Conservation (phyloP, 306 rosid genomes). For the Morella rubra region DNA sequence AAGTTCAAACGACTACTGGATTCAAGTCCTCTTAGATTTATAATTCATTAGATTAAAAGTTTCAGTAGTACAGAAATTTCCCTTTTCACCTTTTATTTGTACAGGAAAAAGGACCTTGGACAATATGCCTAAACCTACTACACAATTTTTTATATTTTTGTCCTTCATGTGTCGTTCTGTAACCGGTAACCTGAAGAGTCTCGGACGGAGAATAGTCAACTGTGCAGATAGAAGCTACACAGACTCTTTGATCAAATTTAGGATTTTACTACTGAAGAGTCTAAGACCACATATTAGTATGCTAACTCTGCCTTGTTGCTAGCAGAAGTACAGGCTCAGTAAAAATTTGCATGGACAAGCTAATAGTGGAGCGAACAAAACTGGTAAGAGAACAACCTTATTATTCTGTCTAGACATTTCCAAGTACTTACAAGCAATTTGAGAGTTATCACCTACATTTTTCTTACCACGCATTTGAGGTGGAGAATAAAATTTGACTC, state of each 20-base stretch:
- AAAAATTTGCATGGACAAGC: constrained; percentile 67
- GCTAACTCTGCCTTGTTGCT: constrained; percentile 19
- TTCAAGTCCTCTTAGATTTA: neutral
- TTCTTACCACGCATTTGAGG: constrained; percentile 13
- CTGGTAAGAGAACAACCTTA: constrained; percentile 41
- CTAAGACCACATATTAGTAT: constrained; percentile 1
- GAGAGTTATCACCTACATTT: neutral
- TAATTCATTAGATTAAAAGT: constrained; percentile 11
- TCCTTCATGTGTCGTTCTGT: neutral
- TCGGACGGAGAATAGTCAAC: neutral
- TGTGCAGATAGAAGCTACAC: neutral
- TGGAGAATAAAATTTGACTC: constrained; percentile 18
- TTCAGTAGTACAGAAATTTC: neutral
- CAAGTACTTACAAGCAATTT: constrained; percentile 12
- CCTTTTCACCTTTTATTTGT: neutral
- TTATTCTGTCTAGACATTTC: constrained; percentile 4
- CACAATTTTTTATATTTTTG: neutral
- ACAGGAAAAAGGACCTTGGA: neutral
- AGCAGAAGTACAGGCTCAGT: constrained; percentile 87
- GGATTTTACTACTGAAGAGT: neutral
- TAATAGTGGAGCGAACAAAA: constrained; percentile 49
- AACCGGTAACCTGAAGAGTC: neutral
- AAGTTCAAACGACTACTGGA: constrained; percentile 7
- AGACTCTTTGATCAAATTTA: neutral
- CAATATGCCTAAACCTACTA: neutral